Conservation (phyloP, 2,329 filamentous ascomycete genomes). For the Dendryphion nanum region DNA sequence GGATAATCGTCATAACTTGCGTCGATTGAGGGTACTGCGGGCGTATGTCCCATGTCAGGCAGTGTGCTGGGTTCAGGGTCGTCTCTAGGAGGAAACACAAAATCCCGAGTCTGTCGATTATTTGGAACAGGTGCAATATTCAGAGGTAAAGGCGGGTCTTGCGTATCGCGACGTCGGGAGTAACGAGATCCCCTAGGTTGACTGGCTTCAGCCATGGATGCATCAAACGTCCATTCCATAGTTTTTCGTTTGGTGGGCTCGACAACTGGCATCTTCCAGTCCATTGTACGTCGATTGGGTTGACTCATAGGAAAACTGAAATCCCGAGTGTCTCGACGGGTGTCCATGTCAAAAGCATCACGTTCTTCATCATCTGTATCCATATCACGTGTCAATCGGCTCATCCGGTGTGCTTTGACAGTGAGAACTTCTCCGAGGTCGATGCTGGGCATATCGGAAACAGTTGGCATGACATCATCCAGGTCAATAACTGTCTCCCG, state of each 20-base stretch:
- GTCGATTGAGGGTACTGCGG: slow-evolving; percentile 37
- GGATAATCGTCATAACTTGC: slow-evolving; percentile 40
- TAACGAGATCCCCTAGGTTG: slow-evolving; percentile 26
- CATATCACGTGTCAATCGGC: slow-evolving; percentile 45
- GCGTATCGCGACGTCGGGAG: slow-evolving; percentile 33
- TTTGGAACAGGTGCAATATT: slow-evolving; percentile 14
- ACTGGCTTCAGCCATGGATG: slow-evolving; percentile 41
- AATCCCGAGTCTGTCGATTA: slow-evolving; percentile 35
- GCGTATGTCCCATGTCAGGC: slow-evolving; percentile 30
- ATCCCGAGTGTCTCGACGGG: slow-evolving; percentile 47
- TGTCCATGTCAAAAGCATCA: slow-evolving; percentile 25
- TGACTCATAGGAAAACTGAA: slow-evolving; percentile 49
- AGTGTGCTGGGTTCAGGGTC: slow-evolving; percentile 10
- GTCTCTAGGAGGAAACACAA: slow-evolving; percentile 33
- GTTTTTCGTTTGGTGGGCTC: slow-evolving; percentile 41
- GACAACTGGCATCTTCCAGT: slow-evolving; percentile 31
- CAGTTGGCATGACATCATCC: slow-evolving; percentile 49
- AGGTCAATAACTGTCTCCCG: slow-evolving; percentile 58
- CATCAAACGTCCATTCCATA: slow-evolving; percentile 50
- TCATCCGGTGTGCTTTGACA: slow-evolving; percentile 55
- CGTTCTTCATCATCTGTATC: slow-evolving; percentile 39
- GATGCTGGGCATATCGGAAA: slow-evolving; percentile 38
- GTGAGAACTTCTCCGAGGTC: slow-evolving; percentile 54
- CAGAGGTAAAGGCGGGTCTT: slow-evolving; percentile 28
- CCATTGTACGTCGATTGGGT: slow-evolving; percentile 25